Evolutionary conservation across 2,329 filamentous ascomycete genomes (phyloP).

Genomic region (Periconia sp.): DNA sequence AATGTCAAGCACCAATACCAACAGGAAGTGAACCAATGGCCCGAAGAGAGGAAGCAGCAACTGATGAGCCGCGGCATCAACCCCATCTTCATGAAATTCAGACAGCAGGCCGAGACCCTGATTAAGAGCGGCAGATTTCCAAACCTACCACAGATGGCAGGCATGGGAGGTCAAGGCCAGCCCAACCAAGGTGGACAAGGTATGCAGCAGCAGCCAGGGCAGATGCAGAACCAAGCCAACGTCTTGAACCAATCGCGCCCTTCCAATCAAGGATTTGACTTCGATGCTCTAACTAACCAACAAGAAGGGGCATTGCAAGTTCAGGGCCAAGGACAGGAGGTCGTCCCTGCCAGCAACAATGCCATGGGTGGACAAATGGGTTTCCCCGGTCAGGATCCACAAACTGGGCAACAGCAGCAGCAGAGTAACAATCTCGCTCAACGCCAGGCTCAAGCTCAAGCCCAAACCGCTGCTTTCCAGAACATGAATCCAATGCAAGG

Average conservation of each 20-base stretch:
- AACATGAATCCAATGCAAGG: slow-evolving; percentile 14
- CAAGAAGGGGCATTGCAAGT: slow-evolving; percentile 64
- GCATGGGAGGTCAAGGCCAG: slow-evolving; percentile 3
- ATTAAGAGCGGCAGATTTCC: slow-evolving; percentile 25
- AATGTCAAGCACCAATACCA: slow-evolving; percentile 51
- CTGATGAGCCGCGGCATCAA: slow-evolving; percentile 50
- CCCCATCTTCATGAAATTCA: slow-evolving; percentile 55
- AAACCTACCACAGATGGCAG: slow-evolving; percentile 6
- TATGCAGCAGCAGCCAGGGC: slow-evolving; percentile 10
- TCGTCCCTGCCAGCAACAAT: slow-evolving; percentile 66
- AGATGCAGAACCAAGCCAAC: slow-evolving; percentile 30
- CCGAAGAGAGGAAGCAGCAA: slow-evolving; percentile 51
- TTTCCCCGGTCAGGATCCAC: slow-evolving; percentile 30
- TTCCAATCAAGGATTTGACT: slow-evolving; percentile 43
- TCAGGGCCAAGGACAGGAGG: slow-evolving; percentile 62
- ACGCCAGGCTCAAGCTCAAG: slow-evolving; percentile 20
- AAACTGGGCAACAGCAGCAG: slow-evolving; percentile 20
- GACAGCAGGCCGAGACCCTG: slow-evolving; percentile 48
- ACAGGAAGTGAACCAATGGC: slow-evolving; percentile 45
- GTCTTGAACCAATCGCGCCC: slow-evolving; percentile 31
- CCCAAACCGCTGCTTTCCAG: slow-evolving; percentile 23
- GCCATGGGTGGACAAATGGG: slow-evolving; percentile 46
- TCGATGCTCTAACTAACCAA: slow-evolving; percentile 61
- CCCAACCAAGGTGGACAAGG: not conserved
- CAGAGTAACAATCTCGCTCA: slow-evolving; percentile 32